phyloP scores from a whole-genome alignment of 2,329 filamentous ascomycete genomes.

The Colletotrichum camelliae region DNA sequence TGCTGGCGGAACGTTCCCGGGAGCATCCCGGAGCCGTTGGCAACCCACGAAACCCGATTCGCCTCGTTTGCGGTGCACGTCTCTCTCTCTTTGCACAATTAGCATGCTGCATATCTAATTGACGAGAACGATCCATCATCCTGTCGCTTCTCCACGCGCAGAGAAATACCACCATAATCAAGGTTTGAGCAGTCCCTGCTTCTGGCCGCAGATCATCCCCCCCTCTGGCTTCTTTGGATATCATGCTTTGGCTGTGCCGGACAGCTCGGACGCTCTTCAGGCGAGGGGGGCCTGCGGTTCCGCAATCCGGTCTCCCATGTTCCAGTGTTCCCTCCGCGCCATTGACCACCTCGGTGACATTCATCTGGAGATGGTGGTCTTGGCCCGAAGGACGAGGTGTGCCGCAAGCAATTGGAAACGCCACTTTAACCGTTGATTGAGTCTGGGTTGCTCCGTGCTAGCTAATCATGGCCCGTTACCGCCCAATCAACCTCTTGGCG shows the following conservation, averaged over 20 bases:
- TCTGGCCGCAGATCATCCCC: constrained; percentile 2
- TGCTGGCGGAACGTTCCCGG: neutral
- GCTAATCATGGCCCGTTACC: neutral
- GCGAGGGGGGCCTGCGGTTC: neutral
- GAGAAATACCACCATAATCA: neutral
- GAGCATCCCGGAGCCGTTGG: neutral
- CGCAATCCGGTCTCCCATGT: neutral
- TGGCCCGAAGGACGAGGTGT: neutral
- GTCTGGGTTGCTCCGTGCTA: neutral
- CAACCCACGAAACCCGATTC: neutral
- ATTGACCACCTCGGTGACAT: neutral
- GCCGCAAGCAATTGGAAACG: neutral
- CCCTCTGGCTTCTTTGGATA: neutral
- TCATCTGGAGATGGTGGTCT: neutral
- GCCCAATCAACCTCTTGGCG: neutral
- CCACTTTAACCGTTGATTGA: neutral
- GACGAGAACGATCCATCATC: neutral
- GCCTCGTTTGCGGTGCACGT: neutral
- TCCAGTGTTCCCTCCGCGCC: neutral
- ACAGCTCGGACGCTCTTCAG: neutral
- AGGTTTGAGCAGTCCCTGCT: neutral
- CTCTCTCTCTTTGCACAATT: neutral
- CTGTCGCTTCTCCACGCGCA: neutral
- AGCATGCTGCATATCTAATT: neutral
- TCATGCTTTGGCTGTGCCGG: neutral